Percentiles rank a stretch among this genome's conserved stretches.
Evolutionary conservation across 2,329 filamentous ascomycete species (phyloP).

Genomic region (Leptographium radiaticola): DNA sequence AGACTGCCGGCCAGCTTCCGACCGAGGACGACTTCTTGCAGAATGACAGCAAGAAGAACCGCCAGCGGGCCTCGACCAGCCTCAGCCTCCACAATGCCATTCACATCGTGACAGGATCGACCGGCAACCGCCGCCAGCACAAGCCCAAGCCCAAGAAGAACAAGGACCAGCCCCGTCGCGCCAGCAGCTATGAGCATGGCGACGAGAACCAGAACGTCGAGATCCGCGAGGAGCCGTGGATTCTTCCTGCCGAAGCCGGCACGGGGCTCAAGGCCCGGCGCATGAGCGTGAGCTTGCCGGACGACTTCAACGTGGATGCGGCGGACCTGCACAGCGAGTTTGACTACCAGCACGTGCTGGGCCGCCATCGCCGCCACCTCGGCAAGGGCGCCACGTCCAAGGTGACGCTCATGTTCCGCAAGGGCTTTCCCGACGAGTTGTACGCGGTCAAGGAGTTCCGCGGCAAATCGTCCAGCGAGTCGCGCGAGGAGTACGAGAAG

Average conservation of each 20-base stretch:
- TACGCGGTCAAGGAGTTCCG: slow-evolving; percentile 86
- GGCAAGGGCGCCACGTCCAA: slow-evolving; percentile 75
- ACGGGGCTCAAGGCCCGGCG: slow-evolving; percentile 69
- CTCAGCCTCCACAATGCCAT: slow-evolving; percentile 33
- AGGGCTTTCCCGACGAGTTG: slow-evolving; percentile 49
- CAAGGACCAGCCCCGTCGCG: slow-evolving; percentile 19
- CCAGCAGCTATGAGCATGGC: slow-evolving; percentile 35
- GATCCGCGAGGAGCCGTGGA: slow-evolving; percentile 30
- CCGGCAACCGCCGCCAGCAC: slow-evolving; percentile 10
- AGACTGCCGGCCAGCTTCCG: background rate
- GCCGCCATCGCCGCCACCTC: slow-evolving; percentile 59
- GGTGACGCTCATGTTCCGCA: slow-evolving; percentile 67
- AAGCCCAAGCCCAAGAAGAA: slow-evolving; percentile 12
- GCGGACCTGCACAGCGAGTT: slow-evolving; percentile 58
- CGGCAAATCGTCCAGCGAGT: slow-evolving; percentile 55
- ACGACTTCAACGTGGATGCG: slow-evolving; percentile 60
- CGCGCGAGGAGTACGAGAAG: slow-evolving; percentile 62
- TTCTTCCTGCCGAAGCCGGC: slow-evolving; percentile 52
- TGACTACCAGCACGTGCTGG: slow-evolving; percentile 56
- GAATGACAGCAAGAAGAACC: slow-evolving; percentile 36
- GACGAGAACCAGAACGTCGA: slow-evolving; percentile 13
- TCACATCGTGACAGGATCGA: slow-evolving; percentile 27
- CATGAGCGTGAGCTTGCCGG: slow-evolving; percentile 59
- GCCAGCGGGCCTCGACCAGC: slow-evolving; percentile 31
- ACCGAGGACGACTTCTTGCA: slow-evolving; percentile 29